Percentiles rank a stretch among this genome's conserved stretches.
Evolutionary conservation across 208 protist genomes (phyloP).

Genomic region (Acanthamoeba lenticulata): DNA sequence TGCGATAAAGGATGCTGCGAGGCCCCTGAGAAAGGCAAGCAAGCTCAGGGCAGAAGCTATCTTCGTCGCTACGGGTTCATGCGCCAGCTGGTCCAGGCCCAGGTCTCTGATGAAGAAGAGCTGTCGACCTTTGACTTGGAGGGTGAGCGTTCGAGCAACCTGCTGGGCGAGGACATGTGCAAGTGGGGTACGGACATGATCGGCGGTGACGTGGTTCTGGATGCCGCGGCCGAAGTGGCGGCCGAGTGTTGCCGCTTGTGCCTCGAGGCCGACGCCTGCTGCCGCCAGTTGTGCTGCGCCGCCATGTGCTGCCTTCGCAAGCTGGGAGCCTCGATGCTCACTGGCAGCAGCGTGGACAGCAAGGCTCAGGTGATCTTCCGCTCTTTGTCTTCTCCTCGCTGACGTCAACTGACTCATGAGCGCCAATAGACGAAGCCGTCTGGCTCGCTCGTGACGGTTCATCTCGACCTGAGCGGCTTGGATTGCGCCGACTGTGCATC

Average conservation of each 20-base stretch:
- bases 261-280: neutral
- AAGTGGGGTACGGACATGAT: neutral
- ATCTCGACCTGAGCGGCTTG: neutral
- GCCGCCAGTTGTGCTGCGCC: neutral
- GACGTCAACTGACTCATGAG: no score
- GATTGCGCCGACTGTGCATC: constrained; percentile 1
- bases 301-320: neutral
- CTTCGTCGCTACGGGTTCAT: neutral
- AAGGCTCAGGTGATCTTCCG: no score
- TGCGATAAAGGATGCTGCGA: neutral
- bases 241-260: neutral
- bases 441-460: neutral
- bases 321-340: neutral
- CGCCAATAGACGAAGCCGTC: no score
- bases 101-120: no score
- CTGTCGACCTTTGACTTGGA: no score
- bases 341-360: neutral
- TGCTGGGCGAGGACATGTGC: neutral
- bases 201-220: neutral
- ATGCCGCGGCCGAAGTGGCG: neutral
- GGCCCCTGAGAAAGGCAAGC: neutral
- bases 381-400: no score
- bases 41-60: constrained; percentile 35
- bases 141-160: no score
- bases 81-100: no score